These are phyloP conservation scores for Lentinula raphanica DNA, from an alignment of 768 basidiomycete species.

Conservation along the genomic window DNA sequence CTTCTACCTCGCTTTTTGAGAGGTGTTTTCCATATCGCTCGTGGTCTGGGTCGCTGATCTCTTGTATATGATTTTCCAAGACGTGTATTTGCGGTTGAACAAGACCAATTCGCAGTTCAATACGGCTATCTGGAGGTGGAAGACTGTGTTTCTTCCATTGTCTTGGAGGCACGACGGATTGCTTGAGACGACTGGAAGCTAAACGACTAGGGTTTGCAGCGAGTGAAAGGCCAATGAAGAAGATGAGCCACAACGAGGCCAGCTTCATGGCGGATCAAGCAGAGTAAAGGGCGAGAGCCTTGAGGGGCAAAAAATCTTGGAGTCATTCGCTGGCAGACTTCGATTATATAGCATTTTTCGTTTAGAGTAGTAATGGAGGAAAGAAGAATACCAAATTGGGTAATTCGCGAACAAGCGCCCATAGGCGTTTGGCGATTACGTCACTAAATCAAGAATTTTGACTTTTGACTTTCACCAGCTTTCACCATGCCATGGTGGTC, in stretches of 20 bases:
- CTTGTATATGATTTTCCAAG: conserved; percentile 28
- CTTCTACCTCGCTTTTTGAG: conserved; percentile 40
- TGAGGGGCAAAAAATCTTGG: background rate
- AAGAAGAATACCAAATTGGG: background rate
- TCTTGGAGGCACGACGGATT: conserved; percentile 15
- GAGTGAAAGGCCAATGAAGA: background rate
- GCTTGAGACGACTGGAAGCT: background rate
- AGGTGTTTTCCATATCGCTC: conserved; percentile 29
- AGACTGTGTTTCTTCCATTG: conserved; percentile 27
- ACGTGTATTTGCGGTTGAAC: conserved; percentile 23
- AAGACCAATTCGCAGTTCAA: conserved; percentile 34
- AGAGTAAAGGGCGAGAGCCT: background rate
- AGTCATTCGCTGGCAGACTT: background rate
- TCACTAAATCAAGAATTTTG: too few relatives aligned
- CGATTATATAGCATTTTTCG: background rate
- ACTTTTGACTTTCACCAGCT: too few relatives aligned
- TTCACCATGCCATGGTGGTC: conserved; percentile 1
- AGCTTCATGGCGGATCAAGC: background rate
- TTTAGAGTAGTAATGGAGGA: background rate
- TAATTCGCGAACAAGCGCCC: background rate
- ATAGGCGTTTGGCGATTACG: background rate
- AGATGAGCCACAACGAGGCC: background rate
- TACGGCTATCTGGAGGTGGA: conserved; percentile 21
- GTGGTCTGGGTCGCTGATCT: conserved; percentile 28
- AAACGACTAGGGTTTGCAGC: background rate